Conservation (phyloP, 2,329 filamentous ascomycete species). For the Ophiostoma himal-ulmi region DNA sequence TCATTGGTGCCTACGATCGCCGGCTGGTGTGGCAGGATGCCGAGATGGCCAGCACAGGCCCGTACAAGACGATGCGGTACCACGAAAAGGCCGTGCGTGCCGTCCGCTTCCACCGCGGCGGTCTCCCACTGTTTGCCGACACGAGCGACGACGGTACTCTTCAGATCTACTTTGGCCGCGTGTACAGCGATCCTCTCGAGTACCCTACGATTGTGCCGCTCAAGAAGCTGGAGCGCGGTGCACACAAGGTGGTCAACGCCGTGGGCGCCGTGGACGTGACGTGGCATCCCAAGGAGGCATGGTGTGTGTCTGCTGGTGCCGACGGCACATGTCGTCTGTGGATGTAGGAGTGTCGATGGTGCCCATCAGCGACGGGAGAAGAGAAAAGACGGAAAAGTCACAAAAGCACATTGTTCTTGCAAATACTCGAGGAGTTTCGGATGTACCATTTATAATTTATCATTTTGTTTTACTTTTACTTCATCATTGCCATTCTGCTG, state of each 20-base stretch:
- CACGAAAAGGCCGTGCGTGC: conserved; percentile 86
- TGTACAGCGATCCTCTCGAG: conserved; percentile 90
- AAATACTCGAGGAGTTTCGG: conserved; percentile 9
- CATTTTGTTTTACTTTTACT: not conserved
- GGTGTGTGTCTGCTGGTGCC: conserved; percentile 89
- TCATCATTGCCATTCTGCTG: not conserved
- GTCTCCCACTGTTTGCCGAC: conserved; percentile 81
- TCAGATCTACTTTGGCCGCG: conserved; percentile 95
- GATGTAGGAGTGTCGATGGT: conserved; percentile 46
- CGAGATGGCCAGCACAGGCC: conserved; percentile 71
- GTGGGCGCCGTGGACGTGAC: conserved; percentile 89
- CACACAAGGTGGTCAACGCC: conserved; percentile 74
- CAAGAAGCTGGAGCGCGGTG: conserved; percentile 73
- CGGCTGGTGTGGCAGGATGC: conserved; percentile 95
- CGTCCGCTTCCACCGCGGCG: conserved; percentile 77
- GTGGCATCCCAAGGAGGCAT: conserved; percentile 92
- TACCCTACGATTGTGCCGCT: conserved; percentile 94
- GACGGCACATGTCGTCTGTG: conserved; percentile 90
- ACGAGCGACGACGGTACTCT: conserved; percentile 90
- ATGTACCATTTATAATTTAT: conserved; percentile 2
- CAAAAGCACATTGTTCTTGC: conserved; percentile 11
- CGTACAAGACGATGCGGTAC: conserved; percentile 95
- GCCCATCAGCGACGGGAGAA: not conserved
- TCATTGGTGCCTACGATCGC: conserved; percentile 91
- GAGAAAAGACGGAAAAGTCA: conserved; percentile 1